Percentiles rank a stretch among this genome's conserved stretches.
phyloP scores from a whole-genome alignment of 495 filamentous ascomycete genomes.

The Penicillium cinerascens region DNA sequence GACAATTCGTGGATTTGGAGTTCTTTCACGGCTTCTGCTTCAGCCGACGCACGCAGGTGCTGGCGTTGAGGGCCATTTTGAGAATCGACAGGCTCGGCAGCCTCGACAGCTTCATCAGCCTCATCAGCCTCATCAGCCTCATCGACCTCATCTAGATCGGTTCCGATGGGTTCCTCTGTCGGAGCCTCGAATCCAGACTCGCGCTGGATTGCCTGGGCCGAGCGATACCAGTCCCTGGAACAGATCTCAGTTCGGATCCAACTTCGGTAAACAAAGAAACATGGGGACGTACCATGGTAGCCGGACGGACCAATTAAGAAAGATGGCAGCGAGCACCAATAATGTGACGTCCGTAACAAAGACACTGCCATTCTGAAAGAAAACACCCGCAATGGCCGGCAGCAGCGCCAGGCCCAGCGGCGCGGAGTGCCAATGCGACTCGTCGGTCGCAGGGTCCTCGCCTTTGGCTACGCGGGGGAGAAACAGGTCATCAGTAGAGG shows the following conservation, averaged over 20 bases:
- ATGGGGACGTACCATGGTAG: constrained; percentile 67
- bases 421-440: constrained; percentile 68
- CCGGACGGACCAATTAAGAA: constrained; percentile 90
- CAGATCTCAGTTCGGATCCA: constrained; percentile 3
- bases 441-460: constrained; percentile 37
- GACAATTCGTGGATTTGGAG: constrained; percentile 70
- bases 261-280: neutral
- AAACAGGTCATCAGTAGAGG: constrained; percentile 69
- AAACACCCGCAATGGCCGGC: constrained; percentile 76
- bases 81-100: constrained; percentile 9
- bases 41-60: constrained; percentile 5
- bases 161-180: constrained; percentile 27
- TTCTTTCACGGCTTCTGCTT: constrained; percentile 50
- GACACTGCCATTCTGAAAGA: constrained; percentile 79
- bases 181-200: constrained; percentile 46
- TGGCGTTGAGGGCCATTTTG: neutral
- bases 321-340: constrained; percentile 71
- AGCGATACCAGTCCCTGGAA: constrained; percentile 81
- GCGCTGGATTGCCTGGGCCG: constrained; percentile 62
- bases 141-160: constrained; percentile 9
- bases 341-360: constrained; percentile 83
- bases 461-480: constrained; percentile 51
- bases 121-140: constrained; percentile 6
- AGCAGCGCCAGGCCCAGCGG: constrained; percentile 80
- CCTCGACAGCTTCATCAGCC: no score